These are phyloP conservation scores for Coemansia sp. DNA, from an alignment of 192 early-diverging fungal genomes.

Conservation along the genomic window DNA sequence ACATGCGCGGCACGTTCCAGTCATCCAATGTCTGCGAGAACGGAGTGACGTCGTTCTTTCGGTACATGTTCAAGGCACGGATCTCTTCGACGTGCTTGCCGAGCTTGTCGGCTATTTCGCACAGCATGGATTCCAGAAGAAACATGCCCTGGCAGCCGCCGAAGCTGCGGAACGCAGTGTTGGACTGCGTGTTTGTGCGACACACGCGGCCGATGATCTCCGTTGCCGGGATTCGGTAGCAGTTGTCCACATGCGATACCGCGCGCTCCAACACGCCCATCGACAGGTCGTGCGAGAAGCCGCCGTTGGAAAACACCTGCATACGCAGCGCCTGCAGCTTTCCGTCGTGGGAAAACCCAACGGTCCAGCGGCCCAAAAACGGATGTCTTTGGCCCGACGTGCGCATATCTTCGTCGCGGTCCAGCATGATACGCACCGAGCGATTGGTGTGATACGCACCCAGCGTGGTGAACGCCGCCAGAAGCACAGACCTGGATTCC, in stretches of 20 bases:
- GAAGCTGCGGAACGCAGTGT: constrained; percentile 87
- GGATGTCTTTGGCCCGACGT: constrained; percentile 77
- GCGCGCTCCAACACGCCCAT: constrained; percentile 72
- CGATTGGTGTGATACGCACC: constrained; percentile 65
- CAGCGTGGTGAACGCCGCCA: constrained; percentile 68
- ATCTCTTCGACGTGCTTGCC: constrained; percentile 63
- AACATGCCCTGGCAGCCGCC: constrained; percentile 87
- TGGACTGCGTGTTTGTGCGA: constrained; percentile 81
- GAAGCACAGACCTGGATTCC: constrained; percentile 65
- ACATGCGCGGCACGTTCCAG: constrained; percentile 72
- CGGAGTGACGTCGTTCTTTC: constrained; percentile 69
- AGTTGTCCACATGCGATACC: constrained; percentile 76
- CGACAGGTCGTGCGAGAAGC: constrained; percentile 70
- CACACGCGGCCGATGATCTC: constrained; percentile 70
- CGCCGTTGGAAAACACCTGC: constrained; percentile 63
- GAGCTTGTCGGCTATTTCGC: constrained; percentile 75
- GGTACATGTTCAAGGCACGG: constrained; percentile 73
- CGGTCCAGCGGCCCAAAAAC: constrained; percentile 76
- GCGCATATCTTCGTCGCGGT: constrained; percentile 85
- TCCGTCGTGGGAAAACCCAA: constrained; percentile 70
- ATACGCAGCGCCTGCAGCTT: constrained; percentile 66
- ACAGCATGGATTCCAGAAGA: constrained; percentile 75
- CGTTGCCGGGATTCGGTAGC: constrained; percentile 75
- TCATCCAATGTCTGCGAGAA: constrained; percentile 67
- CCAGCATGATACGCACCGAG: constrained; percentile 77